Conservation (phyloP, 192 early-diverging fungal genomes). For the Coemansia sp. region DNA sequence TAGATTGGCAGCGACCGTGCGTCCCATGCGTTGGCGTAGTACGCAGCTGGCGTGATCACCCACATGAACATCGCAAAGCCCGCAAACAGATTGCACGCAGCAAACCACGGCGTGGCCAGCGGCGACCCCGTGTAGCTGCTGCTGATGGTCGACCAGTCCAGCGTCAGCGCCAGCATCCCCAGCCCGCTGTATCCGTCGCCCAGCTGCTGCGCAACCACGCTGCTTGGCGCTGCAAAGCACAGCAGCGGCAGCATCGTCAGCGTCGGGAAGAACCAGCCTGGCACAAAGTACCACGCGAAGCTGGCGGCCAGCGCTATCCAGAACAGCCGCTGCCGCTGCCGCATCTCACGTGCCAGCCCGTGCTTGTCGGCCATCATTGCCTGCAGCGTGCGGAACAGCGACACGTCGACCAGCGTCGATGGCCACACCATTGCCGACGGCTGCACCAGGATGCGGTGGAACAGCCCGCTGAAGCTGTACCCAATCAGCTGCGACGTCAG, state of each 20-base stretch:
- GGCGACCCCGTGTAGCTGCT: conserved; percentile 57
- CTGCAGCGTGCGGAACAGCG: conserved; percentile 74
- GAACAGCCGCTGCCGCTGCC: conserved; percentile 29
- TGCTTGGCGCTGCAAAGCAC: conserved; percentile 52
- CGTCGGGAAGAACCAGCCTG: conserved; percentile 64
- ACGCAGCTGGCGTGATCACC: conserved; percentile 64
- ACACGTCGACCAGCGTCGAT: conserved; percentile 66
- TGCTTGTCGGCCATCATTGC: conserved; percentile 33
- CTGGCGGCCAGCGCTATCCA: conserved; percentile 28
- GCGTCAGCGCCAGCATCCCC: conserved; percentile 63
- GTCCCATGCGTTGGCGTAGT: conserved; percentile 64
- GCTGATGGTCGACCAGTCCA: conserved; percentile 71
- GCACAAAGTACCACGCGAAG: conserved; percentile 59
- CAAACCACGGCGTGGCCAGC: conserved; percentile 71
- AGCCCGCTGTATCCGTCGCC: conserved; percentile 56
- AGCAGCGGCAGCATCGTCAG: conserved; percentile 62
- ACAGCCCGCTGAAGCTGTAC: conserved; percentile 66
- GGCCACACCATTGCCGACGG: conserved; percentile 87
- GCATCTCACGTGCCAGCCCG: not conserved
- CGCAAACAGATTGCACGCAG: conserved; percentile 63
- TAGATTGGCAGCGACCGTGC: conserved; percentile 60
- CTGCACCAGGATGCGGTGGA: conserved; percentile 73
- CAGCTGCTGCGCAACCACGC: conserved; percentile 33
- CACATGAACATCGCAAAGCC: conserved; percentile 68
- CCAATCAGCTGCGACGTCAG: conserved; percentile 66